Percentiles rank a stretch among this genome's conserved stretches.
phyloP scores from a whole-genome alignment of 75 land plant species.

The Pinus taeda region DNA sequence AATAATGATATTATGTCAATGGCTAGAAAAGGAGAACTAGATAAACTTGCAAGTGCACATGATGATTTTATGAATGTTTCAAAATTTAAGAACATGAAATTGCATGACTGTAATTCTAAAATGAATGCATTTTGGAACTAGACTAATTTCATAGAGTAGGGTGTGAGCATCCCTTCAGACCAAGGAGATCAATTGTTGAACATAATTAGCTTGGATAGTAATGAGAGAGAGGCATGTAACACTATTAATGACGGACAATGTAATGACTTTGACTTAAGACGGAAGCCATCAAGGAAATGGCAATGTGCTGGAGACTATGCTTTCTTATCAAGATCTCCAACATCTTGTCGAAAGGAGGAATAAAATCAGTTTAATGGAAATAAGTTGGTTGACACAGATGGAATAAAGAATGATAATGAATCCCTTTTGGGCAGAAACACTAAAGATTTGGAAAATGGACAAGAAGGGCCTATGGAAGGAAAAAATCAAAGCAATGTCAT shows the following conservation, averaged over 20 bases:
- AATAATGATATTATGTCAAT: not conserved
- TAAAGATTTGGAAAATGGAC: not conserved
- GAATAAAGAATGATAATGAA: no score
- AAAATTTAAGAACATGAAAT: not conserved
- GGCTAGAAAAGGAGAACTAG: not conserved
- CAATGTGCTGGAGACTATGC: constrained; percentile 9
- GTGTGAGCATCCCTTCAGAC: not conserved
- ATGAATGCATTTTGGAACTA: not conserved
- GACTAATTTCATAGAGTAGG: not conserved
- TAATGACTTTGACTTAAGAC: constrained; percentile 17
- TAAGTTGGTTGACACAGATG: not conserved
- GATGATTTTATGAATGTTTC: not conserved
- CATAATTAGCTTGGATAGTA: not conserved
- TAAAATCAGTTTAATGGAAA: not conserved
- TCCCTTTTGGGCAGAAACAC: no score
- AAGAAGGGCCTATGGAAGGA: not conserved
- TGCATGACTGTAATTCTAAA: not conserved
- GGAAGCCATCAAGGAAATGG: constrained; percentile 51
- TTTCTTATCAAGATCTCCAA: not conserved
- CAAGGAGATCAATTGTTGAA: not conserved
- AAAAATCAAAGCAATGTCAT: constrained; percentile 4
- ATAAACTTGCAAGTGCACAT: no score
- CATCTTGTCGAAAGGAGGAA: not conserved
- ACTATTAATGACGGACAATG: constrained; percentile 27
- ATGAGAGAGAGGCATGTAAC: constrained; percentile 8